phyloP scores from a whole-genome alignment of 1,284 basidiomycete species.

The Ganoderma lingzhi region DNA sequence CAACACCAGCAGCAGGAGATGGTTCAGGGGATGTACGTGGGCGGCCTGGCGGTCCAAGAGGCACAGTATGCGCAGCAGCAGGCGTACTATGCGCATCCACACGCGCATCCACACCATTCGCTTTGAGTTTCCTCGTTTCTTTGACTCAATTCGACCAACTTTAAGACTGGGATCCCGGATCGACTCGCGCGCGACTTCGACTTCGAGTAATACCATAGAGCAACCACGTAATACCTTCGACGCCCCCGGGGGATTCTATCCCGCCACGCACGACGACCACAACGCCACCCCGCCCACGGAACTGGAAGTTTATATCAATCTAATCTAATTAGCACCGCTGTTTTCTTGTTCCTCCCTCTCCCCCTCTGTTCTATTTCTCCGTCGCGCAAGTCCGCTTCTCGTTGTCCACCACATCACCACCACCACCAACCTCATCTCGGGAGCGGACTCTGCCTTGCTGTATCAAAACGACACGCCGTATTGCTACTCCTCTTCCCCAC shows the following conservation, averaged over 20 bases:
- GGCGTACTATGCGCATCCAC: slow-evolving; percentile 24
- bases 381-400: slow-evolving; percentile 2
- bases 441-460: slow-evolving; percentile 25
- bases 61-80: slow-evolving; percentile 21
- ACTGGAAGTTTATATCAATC: slow-evolving; percentile 24
- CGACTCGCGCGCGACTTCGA: slow-evolving; percentile 1
- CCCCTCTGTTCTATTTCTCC: slow-evolving; percentile 2
- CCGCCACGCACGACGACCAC: slow-evolving; percentile 10
- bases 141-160: slow-evolving; percentile 1
- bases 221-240: slow-evolving; percentile 7
- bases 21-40: slow-evolving; percentile 21
- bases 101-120: slow-evolving; percentile 29
- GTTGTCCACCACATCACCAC: background rate
- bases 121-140: slow-evolving; percentile 27
- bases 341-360: background rate
- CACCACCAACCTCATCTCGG: background rate
- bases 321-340: slow-evolving; percentile 12
- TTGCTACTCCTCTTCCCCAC: slow-evolving; percentile 18
- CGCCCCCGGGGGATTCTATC: background rate
- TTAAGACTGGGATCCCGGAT: background rate
- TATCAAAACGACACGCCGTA: slow-evolving; percentile 32
- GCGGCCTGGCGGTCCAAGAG: slow-evolving; percentile 9
- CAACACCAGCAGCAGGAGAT: slow-evolving; percentile 20
- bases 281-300: slow-evolving; percentile 8
- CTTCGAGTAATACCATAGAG: slow-evolving; percentile 10